A percentile compares a stretch with the other conserved stretches of the same genome.
Evolutionary conservation across 2,329 filamentous ascomycete genomes (phyloP).

Genomic region (Apiospora pterosperma): DNA sequence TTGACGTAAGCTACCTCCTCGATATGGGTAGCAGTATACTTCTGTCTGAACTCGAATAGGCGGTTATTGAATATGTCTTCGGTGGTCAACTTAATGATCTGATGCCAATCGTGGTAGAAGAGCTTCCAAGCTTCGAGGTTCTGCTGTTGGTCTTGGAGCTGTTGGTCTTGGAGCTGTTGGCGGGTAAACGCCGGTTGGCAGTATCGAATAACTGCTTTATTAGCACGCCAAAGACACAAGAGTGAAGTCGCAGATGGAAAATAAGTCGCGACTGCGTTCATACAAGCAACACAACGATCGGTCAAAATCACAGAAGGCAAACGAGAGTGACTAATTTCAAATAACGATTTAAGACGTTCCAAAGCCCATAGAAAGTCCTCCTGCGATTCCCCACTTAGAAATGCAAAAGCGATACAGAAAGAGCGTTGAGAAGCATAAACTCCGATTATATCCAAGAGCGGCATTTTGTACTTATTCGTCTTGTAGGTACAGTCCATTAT

Average conservation of each 20-base stretch:
- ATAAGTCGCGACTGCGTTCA: slow-evolving; percentile 10
- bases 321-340: slow-evolving; percentile 10
- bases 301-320: slow-evolving; percentile 12
- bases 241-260: slow-evolving; percentile 11
- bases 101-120: slow-evolving; percentile 16
- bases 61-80: slow-evolving; percentile 13
- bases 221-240: slow-evolving; percentile 15
- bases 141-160: too few relatives aligned
- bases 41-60: slow-evolving; percentile 12
- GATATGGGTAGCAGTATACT: slow-evolving; percentile 14
- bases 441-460: slow-evolving; percentile 18
- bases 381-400: slow-evolving; percentile 15
- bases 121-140: slow-evolving; percentile 9
- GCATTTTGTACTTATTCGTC: slow-evolving; percentile 20
- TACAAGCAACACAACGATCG: slow-evolving; percentile 16
- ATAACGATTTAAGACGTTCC: slow-evolving; percentile 14
- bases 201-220: slow-evolving; percentile 14
- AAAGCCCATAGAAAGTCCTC: slow-evolving; percentile 18
- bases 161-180: too few relatives aligned
- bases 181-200: slow-evolving; percentile 3
- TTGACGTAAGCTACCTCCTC: slow-evolving; percentile 18
- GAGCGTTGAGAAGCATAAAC: slow-evolving; percentile 15
- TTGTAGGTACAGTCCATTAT: slow-evolving; percentile 21
- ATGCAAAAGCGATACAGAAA: slow-evolving; percentile 23
- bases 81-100: slow-evolving; percentile 12